A percentile compares a stretch with the other conserved stretches of the same genome.
phyloP scores from a whole-genome alignment of 2,329 filamentous ascomycete genomes.

The Davidsoniella neocaledoniae region DNA sequence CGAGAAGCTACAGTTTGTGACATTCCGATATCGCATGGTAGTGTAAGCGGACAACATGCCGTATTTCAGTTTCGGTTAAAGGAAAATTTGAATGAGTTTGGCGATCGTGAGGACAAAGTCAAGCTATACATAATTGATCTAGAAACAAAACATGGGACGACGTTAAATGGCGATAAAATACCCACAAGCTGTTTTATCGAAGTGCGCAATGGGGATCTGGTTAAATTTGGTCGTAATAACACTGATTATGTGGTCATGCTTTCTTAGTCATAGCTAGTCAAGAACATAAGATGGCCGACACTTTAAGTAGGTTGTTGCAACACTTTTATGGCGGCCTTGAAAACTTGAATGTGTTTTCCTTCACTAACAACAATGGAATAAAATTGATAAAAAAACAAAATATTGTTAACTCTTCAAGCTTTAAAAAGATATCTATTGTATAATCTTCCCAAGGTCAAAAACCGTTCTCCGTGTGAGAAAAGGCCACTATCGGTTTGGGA shows the following conservation, averaged over 20 bases:
- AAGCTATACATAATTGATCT: conserved; percentile 86
- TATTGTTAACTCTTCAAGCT: too few relatives aligned
- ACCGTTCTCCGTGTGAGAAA: too few relatives aligned
- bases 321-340: too few relatives aligned
- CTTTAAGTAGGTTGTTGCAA: too few relatives aligned
- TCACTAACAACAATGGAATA: too few relatives aligned
- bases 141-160: conserved; percentile 82
- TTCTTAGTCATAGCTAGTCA: neutral
- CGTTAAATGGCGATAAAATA: conserved; percentile 58
- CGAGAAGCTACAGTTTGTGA: conserved; percentile 69
- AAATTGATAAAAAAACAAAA: too few relatives aligned
- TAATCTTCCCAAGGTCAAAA: too few relatives aligned
- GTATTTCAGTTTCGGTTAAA: conserved; percentile 83
- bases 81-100: conserved; percentile 71
- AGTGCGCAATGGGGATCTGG: conserved; percentile 71
- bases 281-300: too few relatives aligned
- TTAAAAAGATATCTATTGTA: too few relatives aligned
- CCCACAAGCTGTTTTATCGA: conserved; percentile 71
- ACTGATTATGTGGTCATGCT: conserved; percentile 96
- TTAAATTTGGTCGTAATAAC: conserved; percentile 74
- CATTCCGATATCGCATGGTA: conserved; percentile 72
- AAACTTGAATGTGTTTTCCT: too few relatives aligned
- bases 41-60: conserved; percentile 87
- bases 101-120: conserved; percentile 63
- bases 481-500: too few relatives aligned